Percentiles rank a stretch among this genome's conserved stretches.
phyloP scores from a whole-genome alignment of 352 stramenopile genomes.

The Phytophthora kernoviae region DNA sequence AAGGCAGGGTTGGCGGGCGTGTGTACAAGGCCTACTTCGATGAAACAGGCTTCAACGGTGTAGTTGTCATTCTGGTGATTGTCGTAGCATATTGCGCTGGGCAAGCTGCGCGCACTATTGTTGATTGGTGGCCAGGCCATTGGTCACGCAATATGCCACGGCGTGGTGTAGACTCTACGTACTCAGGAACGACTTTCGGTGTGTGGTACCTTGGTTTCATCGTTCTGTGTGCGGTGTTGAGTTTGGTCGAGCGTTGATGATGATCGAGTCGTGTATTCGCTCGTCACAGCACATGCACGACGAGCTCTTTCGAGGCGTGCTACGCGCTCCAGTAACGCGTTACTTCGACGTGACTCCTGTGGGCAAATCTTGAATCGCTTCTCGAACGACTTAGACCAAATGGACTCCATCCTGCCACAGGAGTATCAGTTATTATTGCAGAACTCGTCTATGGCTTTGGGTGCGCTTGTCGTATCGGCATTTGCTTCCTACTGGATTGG shows the following conservation, averaged over 20 bases:
- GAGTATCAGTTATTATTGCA: constrained; percentile 46
- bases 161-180: constrained; percentile 10
- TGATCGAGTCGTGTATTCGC: constrained; percentile 41
- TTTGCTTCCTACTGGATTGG: constrained; percentile 40
- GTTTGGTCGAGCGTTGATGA: constrained; percentile 32
- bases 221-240: constrained; percentile 27
- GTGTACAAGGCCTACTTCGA: constrained; percentile 40
- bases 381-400: constrained; percentile 54
- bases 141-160: constrained; percentile 21
- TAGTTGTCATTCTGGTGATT: constrained; percentile 6
- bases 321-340: constrained; percentile 45
- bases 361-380: constrained; percentile 61
- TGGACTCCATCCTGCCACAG: constrained; percentile 42
- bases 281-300: constrained; percentile 41
- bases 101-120: constrained; percentile 10
- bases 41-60: constrained; percentile 28
- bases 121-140: constrained; percentile 26
- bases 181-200: constrained; percentile 40
- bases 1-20: constrained; percentile 26
- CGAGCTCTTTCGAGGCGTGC: constrained; percentile 44
- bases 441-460: constrained; percentile 31
- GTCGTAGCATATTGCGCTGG: constrained; percentile 3
- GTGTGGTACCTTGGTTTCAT: constrained; percentile 49
- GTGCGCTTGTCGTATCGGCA: constrained; percentile 39
- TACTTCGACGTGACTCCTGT: constrained; percentile 64